Percentiles rank a stretch among this genome's conserved stretches.
These are phyloP conservation scores for Fusarium armeniacum DNA, from an alignment of 2,329 filamentous ascomycete genomes.

Conservation along the genomic window DNA sequence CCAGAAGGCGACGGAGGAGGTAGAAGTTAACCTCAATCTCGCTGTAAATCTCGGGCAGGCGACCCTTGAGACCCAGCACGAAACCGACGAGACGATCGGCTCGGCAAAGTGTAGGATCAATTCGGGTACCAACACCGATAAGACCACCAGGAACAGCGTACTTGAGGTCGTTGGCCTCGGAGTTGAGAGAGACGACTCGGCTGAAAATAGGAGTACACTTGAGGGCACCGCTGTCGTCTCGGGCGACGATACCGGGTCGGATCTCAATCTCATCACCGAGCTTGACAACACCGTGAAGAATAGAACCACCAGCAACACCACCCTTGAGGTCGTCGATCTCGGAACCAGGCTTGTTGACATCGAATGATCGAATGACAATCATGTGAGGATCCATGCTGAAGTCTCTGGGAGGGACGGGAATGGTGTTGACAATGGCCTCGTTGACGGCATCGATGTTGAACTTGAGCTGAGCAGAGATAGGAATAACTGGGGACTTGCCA, in stretches of 20 bases:
- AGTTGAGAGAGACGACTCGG: slow-evolving; percentile 93
- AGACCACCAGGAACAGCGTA: slow-evolving; percentile 97
- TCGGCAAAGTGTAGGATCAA: slow-evolving; percentile 97
- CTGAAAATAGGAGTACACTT: slow-evolving; percentile 98
- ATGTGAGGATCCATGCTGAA: slow-evolving; percentile 95
- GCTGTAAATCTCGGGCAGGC: slow-evolving; percentile 95
- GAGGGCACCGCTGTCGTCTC: slow-evolving; percentile 92
- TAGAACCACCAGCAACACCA: slow-evolving; percentile 97
- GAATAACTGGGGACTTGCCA: slow-evolving; percentile 94
- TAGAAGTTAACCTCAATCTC: slow-evolving; percentile 99
- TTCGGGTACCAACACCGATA: slow-evolving; percentile 97
- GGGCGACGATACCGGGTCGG: slow-evolving; percentile 96
- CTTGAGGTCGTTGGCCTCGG: slow-evolving; percentile 97
- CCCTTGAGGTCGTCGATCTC: slow-evolving; percentile 99
- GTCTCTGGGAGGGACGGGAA: slow-evolving; percentile 91
- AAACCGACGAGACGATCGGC: slow-evolving; percentile 98
- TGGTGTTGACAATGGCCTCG: slow-evolving; percentile 94
- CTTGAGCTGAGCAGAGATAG: slow-evolving; percentile 97
- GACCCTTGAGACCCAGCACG: slow-evolving; percentile 94
- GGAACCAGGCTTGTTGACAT: slow-evolving; percentile 99
- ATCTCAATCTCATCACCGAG: slow-evolving; percentile 99
- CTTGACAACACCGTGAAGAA: slow-evolving; percentile 96
- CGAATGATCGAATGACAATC: slow-evolving; percentile 99
- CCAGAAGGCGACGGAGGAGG: slow-evolving; percentile 90
- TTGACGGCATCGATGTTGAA: slow-evolving; percentile 99